Percentiles rank a stretch among this genome's conserved stretches.
Evolutionary conservation across 352 stramenopile species (phyloP).

Genomic region (Phytophthora niederhauseri): DNA sequence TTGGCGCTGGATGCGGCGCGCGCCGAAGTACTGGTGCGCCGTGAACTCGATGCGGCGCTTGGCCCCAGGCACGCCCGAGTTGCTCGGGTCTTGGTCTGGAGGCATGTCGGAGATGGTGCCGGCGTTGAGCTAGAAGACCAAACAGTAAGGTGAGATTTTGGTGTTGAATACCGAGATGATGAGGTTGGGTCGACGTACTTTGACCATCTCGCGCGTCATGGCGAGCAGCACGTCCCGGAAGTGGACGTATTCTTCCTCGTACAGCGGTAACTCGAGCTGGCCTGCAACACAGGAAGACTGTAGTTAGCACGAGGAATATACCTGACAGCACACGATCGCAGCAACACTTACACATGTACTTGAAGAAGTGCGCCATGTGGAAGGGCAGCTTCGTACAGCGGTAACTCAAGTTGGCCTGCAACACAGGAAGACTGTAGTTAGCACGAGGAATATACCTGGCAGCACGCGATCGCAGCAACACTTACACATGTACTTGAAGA

Average conservation of each 20-base stretch:
- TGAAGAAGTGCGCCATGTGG: constrained; percentile 55
- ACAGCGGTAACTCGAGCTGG: constrained; percentile 77
- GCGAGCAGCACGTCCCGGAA: constrained; percentile 90
- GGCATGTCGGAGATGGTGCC: constrained; percentile 54
- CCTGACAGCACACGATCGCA: not conserved
- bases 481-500: constrained; percentile 69
- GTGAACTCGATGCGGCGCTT: constrained; percentile 62
- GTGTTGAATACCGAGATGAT: not conserved
- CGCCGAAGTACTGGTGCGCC: constrained; percentile 73
- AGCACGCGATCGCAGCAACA: not conserved
- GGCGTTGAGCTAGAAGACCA: constrained; percentile 32
- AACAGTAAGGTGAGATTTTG: not conserved
- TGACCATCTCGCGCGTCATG: constrained; percentile 83
- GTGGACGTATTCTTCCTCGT: constrained; percentile 81
- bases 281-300: constrained; percentile 25
- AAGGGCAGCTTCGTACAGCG: too few relatives aligned
- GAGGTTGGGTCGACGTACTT: constrained; percentile 42
- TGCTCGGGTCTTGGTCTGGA: constrained; percentile 37
- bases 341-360: constrained; percentile 59
- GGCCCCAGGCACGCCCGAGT: constrained; percentile 5
- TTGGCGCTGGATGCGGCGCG: constrained; percentile 60
- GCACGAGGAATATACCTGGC: too few relatives aligned
- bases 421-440: too few relatives aligned
- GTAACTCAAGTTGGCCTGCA: too few relatives aligned
- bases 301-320: not conserved